Base-by-base conservation (phyloP, 2,329 filamentous ascomycete genomes). In the Venturia effusa region DNA sequence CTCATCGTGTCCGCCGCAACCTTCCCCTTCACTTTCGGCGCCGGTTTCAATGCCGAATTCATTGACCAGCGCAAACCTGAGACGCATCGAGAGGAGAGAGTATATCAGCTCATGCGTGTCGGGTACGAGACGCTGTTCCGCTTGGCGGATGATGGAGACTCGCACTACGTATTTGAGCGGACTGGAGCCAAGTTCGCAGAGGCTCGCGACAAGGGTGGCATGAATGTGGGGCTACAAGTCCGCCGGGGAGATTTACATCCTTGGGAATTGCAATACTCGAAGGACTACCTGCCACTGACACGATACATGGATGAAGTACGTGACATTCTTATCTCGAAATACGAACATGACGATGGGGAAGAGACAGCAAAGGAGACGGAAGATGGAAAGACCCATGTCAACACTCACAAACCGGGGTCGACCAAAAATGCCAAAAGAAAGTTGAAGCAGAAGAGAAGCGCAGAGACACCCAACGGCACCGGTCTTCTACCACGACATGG, bases 191-290 rank as follows among this genome's bases (percentile, higher is more conserved):
- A 74, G 6, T 77, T 78, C 32, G 75, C 75, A 43, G 72, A 66
- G 32, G 54, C 41, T 15, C 43, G 45, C 22, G 43, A 75, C 24
- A 74, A 78, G 8, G 79, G 78, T 30, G 81, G 82, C 61, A 79
- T 84, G 19, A 78, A 84, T 39, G 78, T 95, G 45, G 90, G 89
- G 27, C 75, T 94, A 61, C 92, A 96, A 68, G 83, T 96, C 65
- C 88, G 91, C 15, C 88, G 87, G 64, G 91, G 91, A 34, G 91
- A 96, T 72, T 80, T 84, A 10, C 89, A 90, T 68, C 90, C 91
- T 0, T 80, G 85, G 64, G 89, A 93, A 72, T 87, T 82, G 69
- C 88, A 92, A 72, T 93, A 92, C 74, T 82, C 83, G 55, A 83
- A 86, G 63, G 88, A 88, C 37, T 95, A 95, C 71, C 84, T 95